phyloP scores from a whole-genome alignment of 495 filamentous ascomycete species.

The Alectoria sarmentosa region DNA sequence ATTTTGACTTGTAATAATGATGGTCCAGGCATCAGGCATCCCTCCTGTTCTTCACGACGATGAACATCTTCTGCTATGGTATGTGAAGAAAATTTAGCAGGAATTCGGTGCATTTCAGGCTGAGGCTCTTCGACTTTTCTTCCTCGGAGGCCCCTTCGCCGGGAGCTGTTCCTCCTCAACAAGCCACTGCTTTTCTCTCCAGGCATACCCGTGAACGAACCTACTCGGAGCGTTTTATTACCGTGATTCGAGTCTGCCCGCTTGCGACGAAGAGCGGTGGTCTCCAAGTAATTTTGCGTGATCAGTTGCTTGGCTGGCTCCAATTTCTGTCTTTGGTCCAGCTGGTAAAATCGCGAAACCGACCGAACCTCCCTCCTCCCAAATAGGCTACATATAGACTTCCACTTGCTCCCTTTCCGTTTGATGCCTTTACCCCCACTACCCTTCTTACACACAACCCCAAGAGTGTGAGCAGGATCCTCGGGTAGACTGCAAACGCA shows the following conservation, averaged over 20 bases:
- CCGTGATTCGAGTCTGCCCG: constrained; percentile 17
- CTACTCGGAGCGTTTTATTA: not conserved
- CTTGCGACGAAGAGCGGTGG: constrained; percentile 18
- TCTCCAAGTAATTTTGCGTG: constrained; percentile 11
- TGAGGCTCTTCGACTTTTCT: constrained; percentile 1
- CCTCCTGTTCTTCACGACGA: not conserved
- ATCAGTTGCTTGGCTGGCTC: constrained; percentile 4
- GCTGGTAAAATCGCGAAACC: constrained; percentile 29
- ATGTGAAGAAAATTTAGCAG: constrained; percentile 7
- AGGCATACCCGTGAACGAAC: not conserved
- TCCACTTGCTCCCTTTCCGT: constrained; percentile 50
- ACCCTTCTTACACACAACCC: constrained; percentile 14
- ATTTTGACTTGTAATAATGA: constrained; percentile 66
- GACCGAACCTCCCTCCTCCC: constrained; percentile 36
- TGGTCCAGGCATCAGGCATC: not conserved
- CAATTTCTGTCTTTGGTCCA: constrained; percentile 13
- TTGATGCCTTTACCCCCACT: constrained; percentile 23
- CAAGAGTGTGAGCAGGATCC: constrained; percentile 17
- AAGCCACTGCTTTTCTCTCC: constrained; percentile 5
- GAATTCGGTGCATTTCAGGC: constrained; percentile 10
- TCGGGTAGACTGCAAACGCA: constrained; percentile 1
- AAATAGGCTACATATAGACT: constrained; percentile 47
- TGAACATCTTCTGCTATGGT: not conserved
- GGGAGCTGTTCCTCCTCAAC: constrained; percentile 14
- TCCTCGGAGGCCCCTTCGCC: constrained; percentile 19